Evolutionary conservation across 1,284 basidiomycete species (phyloP), one percentile per base, ranked within the genome.

Genomic region (Pholiota adiposa): DNA sequence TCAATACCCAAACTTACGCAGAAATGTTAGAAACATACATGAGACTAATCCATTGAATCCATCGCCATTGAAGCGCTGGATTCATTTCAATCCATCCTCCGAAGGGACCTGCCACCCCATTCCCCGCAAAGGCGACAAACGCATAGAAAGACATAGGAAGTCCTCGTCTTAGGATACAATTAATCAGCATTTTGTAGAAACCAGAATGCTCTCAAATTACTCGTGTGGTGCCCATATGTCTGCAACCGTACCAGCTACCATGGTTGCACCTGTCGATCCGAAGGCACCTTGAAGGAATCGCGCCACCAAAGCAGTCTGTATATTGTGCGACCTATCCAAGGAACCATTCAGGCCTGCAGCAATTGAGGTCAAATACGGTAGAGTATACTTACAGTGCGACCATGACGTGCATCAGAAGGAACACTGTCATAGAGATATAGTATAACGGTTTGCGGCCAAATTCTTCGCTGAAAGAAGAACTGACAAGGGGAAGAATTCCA

Each of bases 21-120:
- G n/a, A n/a, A n/a, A n/a, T n/a, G n/a, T n/a, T 3, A 8, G 25
- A 23, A 29, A 56, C 50, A 9, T 23, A 84, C 84, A 87, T 89
- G 61, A 85, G 74, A 59, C 86, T 83, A 29, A 92, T 81, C 88
- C 89, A 92, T 71, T 91, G 85, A 16, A 93, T 90, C 90, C 90
- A 93, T 33, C 89, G 76, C 90, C 91, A 93, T 56, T 78, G 77
- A 19, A 92, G 71, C 6, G 74, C 72, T 0, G 74, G 70, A 60
- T 86, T 83, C 63, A 83, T 80, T 65, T 88, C 88, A 9, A 90
- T 83, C 83, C 85, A 91, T 3, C 86, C 87, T 14, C 54, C 81
- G 18, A 80, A 75, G 0, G 87, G 71, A 0, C 88, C 83, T 4
- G 88, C 90, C 1, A 91, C 57, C 0, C 87, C 89, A 0, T 83